Evolutionary conservation across 1,284 basidiomycete species (phyloP), one percentile per base, ranked within the genome.

Genomic region (Ustilago trichophora): DNA sequence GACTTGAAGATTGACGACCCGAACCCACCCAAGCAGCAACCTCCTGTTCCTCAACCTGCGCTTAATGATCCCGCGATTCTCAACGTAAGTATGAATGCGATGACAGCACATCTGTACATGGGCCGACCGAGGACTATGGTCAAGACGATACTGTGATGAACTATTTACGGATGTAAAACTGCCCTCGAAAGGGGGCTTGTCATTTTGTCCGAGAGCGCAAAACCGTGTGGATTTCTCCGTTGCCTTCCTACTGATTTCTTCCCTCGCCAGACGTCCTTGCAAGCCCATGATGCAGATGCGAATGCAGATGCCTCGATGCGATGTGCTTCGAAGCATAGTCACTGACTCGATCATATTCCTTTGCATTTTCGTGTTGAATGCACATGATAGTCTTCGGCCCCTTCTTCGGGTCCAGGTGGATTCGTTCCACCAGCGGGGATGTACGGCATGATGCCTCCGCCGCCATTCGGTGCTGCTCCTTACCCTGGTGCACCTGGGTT

Each of bases 201-300:
- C 48, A 75, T 66, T n/a, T n/a, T 76, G 76, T 86, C 86, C 87
- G 87, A 88, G 87, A 88, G 87, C 87, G 87, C 88, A 87, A 83
- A 75, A 78, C 83, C 85, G 79, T 88, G 88, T 88, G 88, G 87
- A 88, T 85, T 75, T 76, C 84, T 88, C 86, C 87, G 87, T 87
- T 89, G 87, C 86, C 87, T 88, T 89, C 86, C 87, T 88, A 85
- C 87, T 87, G 87, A 88, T 73, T 19, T 29, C 11, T 19, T 11
- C 22, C 38, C 12, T 22, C 33, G 22, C 9, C 37, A 19, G 13
- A 7, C 27, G 27, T n/a, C n/a, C n/a, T n/a, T n/a, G n/a, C n/a
- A n/a, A n/a, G n/a, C n/a, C n/a, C n/a, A n/a, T n/a, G n/a, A n/a
- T n/a, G n/a, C n/a, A n/a, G n/a, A n/a, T n/a, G n/a, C n/a, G n/a